These are phyloP conservation scores for Schizochytrium sp. DNA, from an alignment of 108 stramenopile genomes.

Conservation along the genomic window DNA sequence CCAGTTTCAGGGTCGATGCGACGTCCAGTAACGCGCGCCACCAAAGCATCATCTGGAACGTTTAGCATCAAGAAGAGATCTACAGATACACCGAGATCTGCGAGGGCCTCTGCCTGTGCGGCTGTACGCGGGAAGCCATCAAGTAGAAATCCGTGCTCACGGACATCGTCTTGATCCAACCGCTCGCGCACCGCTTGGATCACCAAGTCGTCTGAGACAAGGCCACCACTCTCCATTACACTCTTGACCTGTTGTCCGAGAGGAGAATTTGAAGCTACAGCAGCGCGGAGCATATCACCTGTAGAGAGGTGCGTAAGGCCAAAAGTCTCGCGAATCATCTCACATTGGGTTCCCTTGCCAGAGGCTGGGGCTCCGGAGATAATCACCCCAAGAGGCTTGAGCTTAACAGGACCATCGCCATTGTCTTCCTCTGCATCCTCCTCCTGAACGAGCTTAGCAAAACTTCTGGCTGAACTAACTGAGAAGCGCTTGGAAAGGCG, in stretches of 20 bases:
- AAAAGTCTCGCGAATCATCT: conserved; percentile 78
- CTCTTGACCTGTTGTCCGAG: conserved; percentile 83
- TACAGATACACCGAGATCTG: conserved; percentile 81
- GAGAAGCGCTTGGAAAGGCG: conserved; percentile 47
- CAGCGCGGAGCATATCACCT: conserved; percentile 86
- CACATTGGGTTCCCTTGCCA: conserved; percentile 91
- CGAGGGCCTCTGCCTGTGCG: conserved; percentile 90
- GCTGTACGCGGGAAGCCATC: conserved; percentile 97
- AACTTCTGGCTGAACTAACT: neutral
- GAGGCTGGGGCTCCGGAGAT: conserved; percentile 86
- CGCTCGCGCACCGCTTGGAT: conserved; percentile 83
- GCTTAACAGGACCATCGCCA: neutral
- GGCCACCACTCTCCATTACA: conserved; percentile 90
- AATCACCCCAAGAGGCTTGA: conserved; percentile 75
- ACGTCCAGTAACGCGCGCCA: conserved; percentile 93
- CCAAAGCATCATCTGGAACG: conserved; percentile 91
- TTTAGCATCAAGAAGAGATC: conserved; percentile 92
- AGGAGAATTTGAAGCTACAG: conserved; percentile 55
- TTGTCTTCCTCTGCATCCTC: neutral
- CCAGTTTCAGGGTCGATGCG: conserved; percentile 94
- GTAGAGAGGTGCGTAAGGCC: conserved; percentile 86
- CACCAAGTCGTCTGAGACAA: conserved; percentile 96
- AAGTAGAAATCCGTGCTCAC: conserved; percentile 89
- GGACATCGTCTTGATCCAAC: conserved; percentile 85
- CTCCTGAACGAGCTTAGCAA: neutral